These are phyloP conservation scores for Lathyrus sativus DNA, from an alignment of 306 rosid species.

Conservation along the genomic window DNA sequence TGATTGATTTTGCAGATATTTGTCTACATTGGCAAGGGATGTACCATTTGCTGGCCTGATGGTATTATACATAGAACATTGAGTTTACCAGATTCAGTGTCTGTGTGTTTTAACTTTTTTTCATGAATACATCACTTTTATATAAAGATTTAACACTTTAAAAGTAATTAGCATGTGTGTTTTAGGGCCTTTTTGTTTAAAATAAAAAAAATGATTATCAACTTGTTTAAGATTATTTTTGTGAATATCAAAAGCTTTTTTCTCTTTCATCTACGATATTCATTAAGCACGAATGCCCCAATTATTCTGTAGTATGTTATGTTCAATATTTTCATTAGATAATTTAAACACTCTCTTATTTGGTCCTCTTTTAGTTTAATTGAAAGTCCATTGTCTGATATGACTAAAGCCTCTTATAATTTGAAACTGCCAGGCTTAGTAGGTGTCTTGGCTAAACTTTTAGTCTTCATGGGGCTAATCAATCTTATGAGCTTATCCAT, in stretches of 20 bases:
- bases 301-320: too few species aligned
- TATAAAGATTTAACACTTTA: neutral
- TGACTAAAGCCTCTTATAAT: constrained; percentile 14
- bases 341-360: neutral
- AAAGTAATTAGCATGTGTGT: neutral
- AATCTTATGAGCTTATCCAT: constrained; percentile 15
- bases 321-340: too few species aligned
- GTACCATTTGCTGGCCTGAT: constrained; percentile 92
- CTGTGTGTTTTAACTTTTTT: constrained; percentile 7
- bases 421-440: constrained; percentile 7
- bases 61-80: constrained; percentile 47
- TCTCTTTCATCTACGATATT: too few species aligned
- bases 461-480: constrained; percentile 13
- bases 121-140: neutral
- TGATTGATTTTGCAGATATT: constrained; percentile 58
- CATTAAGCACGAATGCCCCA: too few species aligned
- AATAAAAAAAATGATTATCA: neutral
- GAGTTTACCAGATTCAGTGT: neutral
- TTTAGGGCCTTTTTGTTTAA: neutral
- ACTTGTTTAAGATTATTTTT: neutral
- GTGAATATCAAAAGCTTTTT: neutral
- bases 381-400: neutral
- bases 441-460: constrained; percentile 3
- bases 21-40: constrained; percentile 89
- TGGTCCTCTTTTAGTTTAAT: neutral